Conservation (phyloP, 2,329 filamentous ascomycete genomes). For the Diaporthe amygdali region DNA sequence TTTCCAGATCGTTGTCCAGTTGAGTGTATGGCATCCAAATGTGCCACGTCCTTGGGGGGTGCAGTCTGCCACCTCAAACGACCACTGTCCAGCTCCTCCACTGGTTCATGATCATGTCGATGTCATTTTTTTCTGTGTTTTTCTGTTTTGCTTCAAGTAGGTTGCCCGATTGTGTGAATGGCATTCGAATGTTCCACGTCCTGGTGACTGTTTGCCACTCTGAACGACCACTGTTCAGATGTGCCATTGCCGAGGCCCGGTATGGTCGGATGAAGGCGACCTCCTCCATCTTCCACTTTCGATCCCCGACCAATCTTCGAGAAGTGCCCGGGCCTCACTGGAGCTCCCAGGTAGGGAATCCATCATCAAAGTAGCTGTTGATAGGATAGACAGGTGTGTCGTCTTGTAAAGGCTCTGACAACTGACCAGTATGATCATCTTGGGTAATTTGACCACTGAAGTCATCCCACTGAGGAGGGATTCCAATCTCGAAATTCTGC, state of each 20-base stretch:
- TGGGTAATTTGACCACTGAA: conserved; percentile 12
- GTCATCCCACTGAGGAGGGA: not conserved
- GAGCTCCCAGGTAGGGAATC: not conserved
- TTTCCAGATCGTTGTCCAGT: not conserved
- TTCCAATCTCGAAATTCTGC: not conserved
- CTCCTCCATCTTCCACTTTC: not conserved
- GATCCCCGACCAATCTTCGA: not conserved
- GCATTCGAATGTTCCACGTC: not conserved
- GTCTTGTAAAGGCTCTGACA: not conserved
- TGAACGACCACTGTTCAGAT: not conserved
- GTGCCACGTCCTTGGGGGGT: not conserved
- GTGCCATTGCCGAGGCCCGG: not conserved
- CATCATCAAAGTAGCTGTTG: not conserved
- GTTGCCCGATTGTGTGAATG: not conserved
- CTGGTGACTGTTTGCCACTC: not conserved
- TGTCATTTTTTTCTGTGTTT: not conserved
- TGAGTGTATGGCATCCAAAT: not conserved
- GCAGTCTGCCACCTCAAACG: not conserved
- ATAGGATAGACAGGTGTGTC: not conserved
- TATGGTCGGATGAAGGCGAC: not conserved
- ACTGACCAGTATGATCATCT: not conserved
- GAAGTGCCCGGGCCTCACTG: not conserved
- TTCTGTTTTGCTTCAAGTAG: too few relatives aligned
- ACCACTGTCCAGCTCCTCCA: not conserved
- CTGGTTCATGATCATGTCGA: not conserved